Evolutionary conservation across 306 rosid genomes (phyloP), one percentile per base, ranked within the genome.

Genomic region (Psophocarpus tetragonolobus): DNA sequence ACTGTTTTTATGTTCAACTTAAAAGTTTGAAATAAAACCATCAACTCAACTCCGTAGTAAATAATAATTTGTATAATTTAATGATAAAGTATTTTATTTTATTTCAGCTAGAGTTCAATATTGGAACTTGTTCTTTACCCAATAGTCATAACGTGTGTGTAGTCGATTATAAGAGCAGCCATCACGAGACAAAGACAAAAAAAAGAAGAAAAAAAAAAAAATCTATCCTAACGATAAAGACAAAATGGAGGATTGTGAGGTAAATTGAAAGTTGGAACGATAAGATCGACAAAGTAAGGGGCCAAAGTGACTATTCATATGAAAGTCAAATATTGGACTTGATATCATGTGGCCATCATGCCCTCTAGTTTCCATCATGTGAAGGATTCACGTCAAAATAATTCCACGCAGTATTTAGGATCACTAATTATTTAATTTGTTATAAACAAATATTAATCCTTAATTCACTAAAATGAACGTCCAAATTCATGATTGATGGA

Each of bases 231-330:
- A 53, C 33, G 29, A 53, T 48, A 71, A 33, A 21, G 65, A 71
- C 26, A 63, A 32, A 64, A 61, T 5, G 23, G 15, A 36, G 15
- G 20, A 15, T 69, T 53, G 44, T 26, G 65, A 33, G 66, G 47
- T 45, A 74, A 68, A 73, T 36, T 35, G 39, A 60, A 76, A 68
- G 67, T 36, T 35, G 39, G 48, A 76, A 13, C 8, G 85, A 69
- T 36, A 76, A 81, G 81, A 26, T 11, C 58, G 71, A 50, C 21
- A 73, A 62, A 73, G 66, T 44, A 36, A 39, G 11, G 21, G 33
- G 75, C 27, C 62, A 58, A 69, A 58, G 2, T 32, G 42, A 35
- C 20, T 27, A 20, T 62, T 68, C 81, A 75, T 24, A 47, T 33
- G 58, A 75, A 47, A 81, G 60, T 62, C 33, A 45, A 24, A 32